Evolutionary conservation across 345 rosid genomes (phyloP).

Genomic region (Citrus mangshanensis): DNA sequence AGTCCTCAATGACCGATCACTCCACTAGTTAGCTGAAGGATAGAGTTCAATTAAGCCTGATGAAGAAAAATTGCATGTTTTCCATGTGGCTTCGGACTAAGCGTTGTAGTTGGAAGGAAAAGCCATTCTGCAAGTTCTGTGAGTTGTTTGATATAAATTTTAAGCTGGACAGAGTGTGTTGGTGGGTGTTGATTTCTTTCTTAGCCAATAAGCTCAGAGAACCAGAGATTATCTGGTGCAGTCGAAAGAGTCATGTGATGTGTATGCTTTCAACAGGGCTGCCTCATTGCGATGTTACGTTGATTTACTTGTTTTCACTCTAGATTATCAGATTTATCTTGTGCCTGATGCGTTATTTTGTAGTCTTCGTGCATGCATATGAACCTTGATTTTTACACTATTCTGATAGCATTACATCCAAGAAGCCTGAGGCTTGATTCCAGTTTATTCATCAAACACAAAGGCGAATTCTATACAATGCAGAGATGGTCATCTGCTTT

Average conservation of each 20-base stretch:
- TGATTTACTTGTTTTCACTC: constrained; percentile 17
- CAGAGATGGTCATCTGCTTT: constrained; percentile 12
- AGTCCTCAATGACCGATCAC: not conserved
- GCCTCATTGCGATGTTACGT: constrained; percentile 6
- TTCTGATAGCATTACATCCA: constrained; percentile 8
- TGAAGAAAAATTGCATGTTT: constrained; percentile 16
- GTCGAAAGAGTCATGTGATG: constrained; percentile 7
- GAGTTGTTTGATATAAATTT: constrained; percentile 7
- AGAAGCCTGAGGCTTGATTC: not conserved
- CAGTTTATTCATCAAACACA: not conserved
- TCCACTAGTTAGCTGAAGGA: not conserved
- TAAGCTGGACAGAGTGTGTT: constrained; percentile 12
- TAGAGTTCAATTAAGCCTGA: not conserved
- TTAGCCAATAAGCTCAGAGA: not conserved
- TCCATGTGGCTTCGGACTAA: constrained; percentile 15
- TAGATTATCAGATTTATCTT: constrained; percentile 3
- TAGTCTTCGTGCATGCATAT: constrained; percentile 1
- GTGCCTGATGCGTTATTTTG: constrained; percentile 10
- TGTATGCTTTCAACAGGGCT: constrained; percentile 1
- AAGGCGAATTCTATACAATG: constrained; percentile 1
- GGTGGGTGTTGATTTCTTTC: constrained; percentile 10
- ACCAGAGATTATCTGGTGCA: constrained; percentile 4
- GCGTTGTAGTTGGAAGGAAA: not conserved
- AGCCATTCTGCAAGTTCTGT: constrained; percentile 1
- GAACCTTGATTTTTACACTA: not conserved